These are phyloP conservation scores for Musa balbisiana DNA, from an alignment of 202 grass and related monocot species.

Conservation along the genomic window DNA sequence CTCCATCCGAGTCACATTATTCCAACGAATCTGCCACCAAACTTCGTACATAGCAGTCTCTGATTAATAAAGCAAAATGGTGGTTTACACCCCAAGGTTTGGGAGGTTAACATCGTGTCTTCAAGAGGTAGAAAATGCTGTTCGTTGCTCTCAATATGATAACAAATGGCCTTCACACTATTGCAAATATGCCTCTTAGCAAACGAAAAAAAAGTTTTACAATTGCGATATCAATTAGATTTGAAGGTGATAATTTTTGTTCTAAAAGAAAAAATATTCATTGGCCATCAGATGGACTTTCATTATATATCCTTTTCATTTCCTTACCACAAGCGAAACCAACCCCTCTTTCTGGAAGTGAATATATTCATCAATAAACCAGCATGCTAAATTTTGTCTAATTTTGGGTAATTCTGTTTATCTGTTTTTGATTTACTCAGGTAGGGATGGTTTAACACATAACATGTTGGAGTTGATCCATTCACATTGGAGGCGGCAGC, in stretches of 20 bases:
- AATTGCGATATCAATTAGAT: not conserved
- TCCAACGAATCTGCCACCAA: too few relatives aligned
- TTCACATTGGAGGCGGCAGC: conserved; percentile 81
- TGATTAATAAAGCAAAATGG: not conserved
- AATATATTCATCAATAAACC: not conserved
- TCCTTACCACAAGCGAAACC: not conserved
- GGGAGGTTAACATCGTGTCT: not conserved
- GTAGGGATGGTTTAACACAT: conserved; percentile 96
- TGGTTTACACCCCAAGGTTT: not conserved
- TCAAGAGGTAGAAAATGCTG: not conserved
- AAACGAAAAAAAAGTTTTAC: not conserved
- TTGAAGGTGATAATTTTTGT: not conserved
- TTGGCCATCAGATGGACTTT: not conserved
- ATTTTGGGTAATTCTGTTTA: conserved; percentile 17
- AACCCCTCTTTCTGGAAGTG: not conserved
- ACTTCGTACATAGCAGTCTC: not conserved
- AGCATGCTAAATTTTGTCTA: not conserved
- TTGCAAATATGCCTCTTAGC: too few relatives aligned
- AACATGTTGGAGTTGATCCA: conserved; percentile 98
- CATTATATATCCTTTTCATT: not conserved
- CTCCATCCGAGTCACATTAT: too few relatives aligned
- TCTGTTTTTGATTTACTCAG: conserved; percentile 27
- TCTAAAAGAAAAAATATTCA: not conserved
- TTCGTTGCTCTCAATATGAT: not conserved
- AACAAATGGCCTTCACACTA: too few relatives aligned